phyloP scores from a whole-genome alignment of 257 asterid genomes.

The Penstemon newberryi region DNA sequence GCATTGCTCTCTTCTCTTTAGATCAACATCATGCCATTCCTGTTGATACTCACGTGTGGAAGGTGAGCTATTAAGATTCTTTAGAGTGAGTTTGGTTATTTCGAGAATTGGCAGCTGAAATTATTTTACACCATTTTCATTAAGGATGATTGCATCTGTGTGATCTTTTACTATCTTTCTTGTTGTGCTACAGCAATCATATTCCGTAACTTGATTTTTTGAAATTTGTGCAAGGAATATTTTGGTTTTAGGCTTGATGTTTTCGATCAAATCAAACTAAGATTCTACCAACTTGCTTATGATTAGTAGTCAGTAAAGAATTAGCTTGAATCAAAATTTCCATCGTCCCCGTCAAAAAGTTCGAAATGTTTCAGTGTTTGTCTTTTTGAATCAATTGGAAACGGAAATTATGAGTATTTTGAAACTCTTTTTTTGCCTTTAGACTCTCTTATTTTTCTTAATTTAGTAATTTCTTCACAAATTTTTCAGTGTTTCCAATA shows the following conservation, averaged over 20 bases:
- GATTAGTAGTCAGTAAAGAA: neutral
- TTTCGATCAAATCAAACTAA: neutral
- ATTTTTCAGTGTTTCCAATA: no score
- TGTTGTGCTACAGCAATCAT: neutral
- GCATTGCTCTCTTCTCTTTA: slow-evolving; percentile 87
- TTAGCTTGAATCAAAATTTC: no score
- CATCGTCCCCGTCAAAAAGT: no score
- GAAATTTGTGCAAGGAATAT: neutral
- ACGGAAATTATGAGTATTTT: no score
- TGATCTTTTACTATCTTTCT: neutral
- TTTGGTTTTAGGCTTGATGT: neutral
- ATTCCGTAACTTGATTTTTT: neutral
- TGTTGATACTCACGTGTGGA: slow-evolving; percentile 96
- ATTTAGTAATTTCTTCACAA: no score
- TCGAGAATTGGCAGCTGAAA: neutral
- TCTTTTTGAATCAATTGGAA: no score
- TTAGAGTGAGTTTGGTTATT: neutral
- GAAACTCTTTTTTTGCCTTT: no score
- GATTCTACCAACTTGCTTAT: slow-evolving; percentile 9
- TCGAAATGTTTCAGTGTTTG: no score
- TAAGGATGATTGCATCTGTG: slow-evolving; percentile 9
- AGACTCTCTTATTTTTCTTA: no score
- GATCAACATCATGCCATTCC: slow-evolving; percentile 98
- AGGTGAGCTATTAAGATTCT: slow-evolving; percentile 47
- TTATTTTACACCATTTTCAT: neutral